A percentile compares a stretch with the other conserved stretches of the same genome.
These are phyloP conservation scores for Farysia itapuensis DNA, from an alignment of 1,284 basidiomycete species.

Conservation along the genomic window DNA sequence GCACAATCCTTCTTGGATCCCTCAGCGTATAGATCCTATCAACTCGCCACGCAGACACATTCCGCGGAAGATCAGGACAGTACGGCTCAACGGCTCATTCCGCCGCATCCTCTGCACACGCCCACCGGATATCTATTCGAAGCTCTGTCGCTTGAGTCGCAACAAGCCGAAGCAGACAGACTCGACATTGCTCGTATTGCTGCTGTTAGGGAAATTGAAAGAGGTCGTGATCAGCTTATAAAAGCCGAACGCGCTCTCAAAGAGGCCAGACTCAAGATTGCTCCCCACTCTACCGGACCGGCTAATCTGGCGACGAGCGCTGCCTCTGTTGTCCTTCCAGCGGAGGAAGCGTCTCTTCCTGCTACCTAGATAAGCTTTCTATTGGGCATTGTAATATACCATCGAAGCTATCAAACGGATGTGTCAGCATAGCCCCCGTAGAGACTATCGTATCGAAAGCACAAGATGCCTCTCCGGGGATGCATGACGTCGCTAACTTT, in stretches of 20 bases:
- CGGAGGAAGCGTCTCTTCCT: too few species aligned
- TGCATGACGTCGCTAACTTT: conserved; percentile 27
- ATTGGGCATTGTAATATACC: too few species aligned
- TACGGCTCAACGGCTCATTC: conserved; percentile 3
- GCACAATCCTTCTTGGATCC: conserved; percentile 50
- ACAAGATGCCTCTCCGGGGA: conserved; percentile 26
- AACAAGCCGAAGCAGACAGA: conserved; percentile 75
- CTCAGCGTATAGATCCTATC: conserved; percentile 36
- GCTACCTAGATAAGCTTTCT: too few species aligned
- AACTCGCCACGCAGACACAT: conserved; percentile 3
- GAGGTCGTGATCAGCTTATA: conserved; percentile 53
- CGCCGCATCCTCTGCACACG: conserved; percentile 52
- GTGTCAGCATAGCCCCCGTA: too few species aligned
- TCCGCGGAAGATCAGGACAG: conserved; percentile 6
- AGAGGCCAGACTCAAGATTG: conserved; percentile 27
- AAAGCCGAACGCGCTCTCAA: conserved; percentile 54
- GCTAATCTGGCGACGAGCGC: too few species aligned
- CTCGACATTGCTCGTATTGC: conserved; percentile 75
- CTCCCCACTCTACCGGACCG: conserved; percentile 1
- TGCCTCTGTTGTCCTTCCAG: too few species aligned
- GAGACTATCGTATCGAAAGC: conserved; percentile 19
- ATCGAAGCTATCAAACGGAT: too few species aligned
- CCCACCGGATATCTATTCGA: conserved; percentile 52
- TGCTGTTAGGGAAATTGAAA: conserved; percentile 62
- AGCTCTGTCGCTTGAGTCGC: conserved; percentile 77